Evolutionary conservation across 2,329 filamentous ascomycete species (phyloP), one percentile per base, ranked within the genome.

Genomic region (Bipolaris oryzae): DNA sequence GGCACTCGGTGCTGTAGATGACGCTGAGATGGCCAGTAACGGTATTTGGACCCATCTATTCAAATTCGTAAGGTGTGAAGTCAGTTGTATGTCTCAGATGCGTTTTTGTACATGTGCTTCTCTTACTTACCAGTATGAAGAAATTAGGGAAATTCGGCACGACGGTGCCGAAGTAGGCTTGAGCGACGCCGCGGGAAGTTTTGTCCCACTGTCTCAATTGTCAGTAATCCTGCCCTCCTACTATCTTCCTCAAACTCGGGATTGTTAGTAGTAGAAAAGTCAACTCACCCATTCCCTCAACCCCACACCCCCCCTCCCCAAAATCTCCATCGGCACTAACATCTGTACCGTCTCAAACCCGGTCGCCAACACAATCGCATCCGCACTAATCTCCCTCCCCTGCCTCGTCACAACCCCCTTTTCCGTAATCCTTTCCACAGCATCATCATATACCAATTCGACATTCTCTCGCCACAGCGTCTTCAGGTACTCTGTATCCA

Each of bases 1-100:
- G 80, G 60, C 81, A 83, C 62, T 84, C 81, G 0, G 78, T 78
- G 0, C 80, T 79, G 63, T 80, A 83, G 18, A 83, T 80, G 3
- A 82, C 81, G 0, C 77, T 80, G 0, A 81, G 67, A 59, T 84
- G 82, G 0, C 81, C 81, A 0, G 78, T 83, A 2, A 80, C 71
- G 0, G 78, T 80, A 60, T 81, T 81, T 10, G 61, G 62, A 0
- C 60, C 67, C 62, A 70, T 68, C 25, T 25, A 7, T 7, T 7
- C 25, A 9, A 6, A 23, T 23, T 23, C 21, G 21, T 23, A 23
- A 23, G 21, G 7, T 23, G 21, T 23, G 21, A 23, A 23, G 21
- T 23, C 21, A 23, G 21, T 23, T 23, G 7, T 23, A 23, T 23
- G 21, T 23, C 21, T 23, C 21, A 23, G 5, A 3, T 6, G 21